These are phyloP conservation scores for Cinnamomum micranthum DNA, from an alignment of 164 flowering plant genomes.

Conservation along the genomic window DNA sequence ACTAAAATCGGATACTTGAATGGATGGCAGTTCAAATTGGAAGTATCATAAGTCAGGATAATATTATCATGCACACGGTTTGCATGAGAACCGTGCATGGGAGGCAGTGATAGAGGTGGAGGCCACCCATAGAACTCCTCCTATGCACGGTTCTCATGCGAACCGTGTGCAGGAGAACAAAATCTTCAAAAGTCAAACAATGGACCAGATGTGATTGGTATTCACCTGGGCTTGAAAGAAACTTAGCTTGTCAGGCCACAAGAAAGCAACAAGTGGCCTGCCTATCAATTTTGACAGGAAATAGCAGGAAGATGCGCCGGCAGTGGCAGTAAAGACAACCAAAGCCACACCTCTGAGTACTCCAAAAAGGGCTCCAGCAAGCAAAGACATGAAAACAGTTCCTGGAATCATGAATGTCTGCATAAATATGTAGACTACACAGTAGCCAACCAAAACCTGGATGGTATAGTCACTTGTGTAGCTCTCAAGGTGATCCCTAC, in stretches of 20 bases:
- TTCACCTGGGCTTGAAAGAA: constrained; percentile 88
- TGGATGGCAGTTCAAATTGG: no score
- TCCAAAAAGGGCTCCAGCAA: constrained; percentile 98
- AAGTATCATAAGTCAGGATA: no score
- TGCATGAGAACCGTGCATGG: no score
- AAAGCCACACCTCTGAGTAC: constrained; percentile 70
- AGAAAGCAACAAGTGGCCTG: constrained; percentile 80
- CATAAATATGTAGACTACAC: constrained; percentile 96
- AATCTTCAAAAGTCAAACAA: no score
- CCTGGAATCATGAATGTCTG: constrained; percentile 99
- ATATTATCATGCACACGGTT: no score
- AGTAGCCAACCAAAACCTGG: constrained; percentile 85
- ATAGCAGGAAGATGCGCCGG: constrained; percentile 92
- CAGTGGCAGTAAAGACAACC: constrained; percentile 92
- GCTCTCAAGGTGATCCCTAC: constrained; percentile 75
- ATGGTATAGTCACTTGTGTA: constrained; percentile 71
- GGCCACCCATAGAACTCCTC: no score
- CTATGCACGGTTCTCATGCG: no score
- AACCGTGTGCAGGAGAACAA: no score
- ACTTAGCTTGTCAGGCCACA: constrained; percentile 93
- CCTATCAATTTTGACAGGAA: constrained; percentile 91
- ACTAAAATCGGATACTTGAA: no score
- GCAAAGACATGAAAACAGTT: constrained; percentile 93
- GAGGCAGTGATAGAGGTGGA: no score
- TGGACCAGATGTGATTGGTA: no score